Evolutionary conservation across 2,329 filamentous ascomycete genomes (phyloP).

Genomic region (Monosporascus sp.): DNA sequence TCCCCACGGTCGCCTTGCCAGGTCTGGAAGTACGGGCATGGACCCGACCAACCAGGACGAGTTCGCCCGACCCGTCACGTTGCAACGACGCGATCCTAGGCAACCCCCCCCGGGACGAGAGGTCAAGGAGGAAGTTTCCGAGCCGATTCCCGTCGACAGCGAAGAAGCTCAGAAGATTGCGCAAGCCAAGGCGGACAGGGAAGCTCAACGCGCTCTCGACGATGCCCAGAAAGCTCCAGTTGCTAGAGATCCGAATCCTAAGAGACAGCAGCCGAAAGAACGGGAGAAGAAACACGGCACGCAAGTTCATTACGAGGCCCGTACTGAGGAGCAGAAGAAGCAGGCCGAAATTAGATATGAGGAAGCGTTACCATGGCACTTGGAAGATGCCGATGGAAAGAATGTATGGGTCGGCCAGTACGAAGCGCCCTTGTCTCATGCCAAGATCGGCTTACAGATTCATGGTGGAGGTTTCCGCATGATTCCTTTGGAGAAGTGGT

Average conservation of each 20-base stretch:
- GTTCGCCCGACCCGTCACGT: constrained; percentile 80
- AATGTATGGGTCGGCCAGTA: constrained; percentile 92
- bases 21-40: constrained; percentile 51
- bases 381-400: constrained; percentile 94
- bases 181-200: constrained; percentile 70
- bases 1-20: constrained; percentile 44
- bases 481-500: constrained; percentile 93
- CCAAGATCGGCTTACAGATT: constrained; percentile 74
- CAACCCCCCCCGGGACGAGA: constrained; percentile 59
- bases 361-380: constrained; percentile 91
- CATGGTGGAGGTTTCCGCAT: constrained; percentile 69
- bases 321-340: constrained; percentile 73
- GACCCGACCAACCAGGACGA: constrained; percentile 67
- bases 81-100: constrained; percentile 84
- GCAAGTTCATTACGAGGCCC: constrained; percentile 77
- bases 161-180: constrained; percentile 61
- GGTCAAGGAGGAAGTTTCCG: constrained; percentile 52
- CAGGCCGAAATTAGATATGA: constrained; percentile 75
- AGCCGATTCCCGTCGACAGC: constrained; percentile 42
- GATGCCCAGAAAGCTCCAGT: constrained; percentile 90
- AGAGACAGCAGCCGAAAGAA: constrained; percentile 37
- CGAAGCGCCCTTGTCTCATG: constrained; percentile 80
- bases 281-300: constrained; percentile 75
- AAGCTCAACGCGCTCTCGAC: constrained; percentile 80
- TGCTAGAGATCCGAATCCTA: constrained; percentile 49